Base-by-base conservation (phyloP, 169 alveolate genomes). In the Eimeria praecox region DNA sequence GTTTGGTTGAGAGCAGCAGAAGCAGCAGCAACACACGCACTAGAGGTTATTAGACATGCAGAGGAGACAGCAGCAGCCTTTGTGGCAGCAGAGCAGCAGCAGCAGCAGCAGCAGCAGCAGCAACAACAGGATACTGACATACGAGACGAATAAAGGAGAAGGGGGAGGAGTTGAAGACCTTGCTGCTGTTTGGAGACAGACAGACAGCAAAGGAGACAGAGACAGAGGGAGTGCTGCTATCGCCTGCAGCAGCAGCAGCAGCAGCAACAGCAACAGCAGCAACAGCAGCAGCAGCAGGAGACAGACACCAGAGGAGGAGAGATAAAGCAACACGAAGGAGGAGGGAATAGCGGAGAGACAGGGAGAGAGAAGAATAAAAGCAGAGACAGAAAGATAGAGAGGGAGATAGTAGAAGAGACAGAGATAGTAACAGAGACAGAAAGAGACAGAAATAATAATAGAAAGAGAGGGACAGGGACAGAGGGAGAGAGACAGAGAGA, bases 51-150 rank as follows among this genome's bases (percentile, higher is more conserved):
- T 22, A 6, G 59, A 14, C 87, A 77, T 46, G 87, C 87, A 24
- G 87, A 77, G 87, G 87, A 77, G 54, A 77, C 87, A 35, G 87
- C 87, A 35, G 59, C 87, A 44, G 59, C 62, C 12, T 77, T 77
- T 24, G 87, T 46, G 35, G 59, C 59, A 9, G 27, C 59, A n/a
- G 62, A n/a, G 62, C 87, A 77, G 80, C 38, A n/a, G 27, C 80
- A 69, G 22, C 49, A 30, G 38, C 49, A 9, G 38, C 49, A 30
- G 46, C 80, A 9, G n/a, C 80, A 69, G 49, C 24, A 30, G 80
- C 80, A 69, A 22, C 80, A n/a, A 20, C 80, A 14, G 80, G 66
- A 56, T 18, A 56, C 66, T 2, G 10, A 56, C 4, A 18, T 16
- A 18, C 10, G 66, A 56, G 66, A 27, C n/a, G 66, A 56, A 27